phyloP scores from a whole-genome alignment of 768 basidiomycete species.

The Boletales sp. region DNA sequence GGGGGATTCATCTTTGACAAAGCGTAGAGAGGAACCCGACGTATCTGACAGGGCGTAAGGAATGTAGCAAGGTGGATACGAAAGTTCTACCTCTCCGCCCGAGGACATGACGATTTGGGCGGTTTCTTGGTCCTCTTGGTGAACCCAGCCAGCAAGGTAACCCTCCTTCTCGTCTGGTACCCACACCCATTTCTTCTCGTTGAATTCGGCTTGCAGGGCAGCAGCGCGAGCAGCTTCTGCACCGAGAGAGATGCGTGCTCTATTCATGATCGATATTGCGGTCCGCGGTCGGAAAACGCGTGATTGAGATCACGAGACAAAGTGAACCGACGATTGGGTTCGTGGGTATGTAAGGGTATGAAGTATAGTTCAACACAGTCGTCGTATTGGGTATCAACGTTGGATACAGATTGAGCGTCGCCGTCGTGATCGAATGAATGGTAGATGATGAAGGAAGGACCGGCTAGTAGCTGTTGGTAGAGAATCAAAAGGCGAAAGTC shows the following conservation, averaged over 20 bases:
- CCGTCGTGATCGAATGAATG: background rate
- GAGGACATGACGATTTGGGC: constrained; percentile 84
- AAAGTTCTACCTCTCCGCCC: constrained; percentile 66
- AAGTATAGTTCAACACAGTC: background rate
- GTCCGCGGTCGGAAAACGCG: constrained; percentile 10
- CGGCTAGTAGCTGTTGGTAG: constrained; percentile 1
- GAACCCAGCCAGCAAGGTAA: constrained; percentile 92
- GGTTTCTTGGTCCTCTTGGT: constrained; percentile 77
- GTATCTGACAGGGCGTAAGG: constrained; percentile 40
- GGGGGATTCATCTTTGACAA: constrained; percentile 97
- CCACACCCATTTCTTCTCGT: constrained; percentile 99
- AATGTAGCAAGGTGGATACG: background rate
- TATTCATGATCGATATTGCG: constrained; percentile 39
- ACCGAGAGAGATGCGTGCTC: constrained; percentile 46
- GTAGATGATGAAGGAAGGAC: background rate
- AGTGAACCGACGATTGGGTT: background rate
- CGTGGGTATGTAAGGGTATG: background rate
- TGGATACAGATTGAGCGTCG: constrained; percentile 1
- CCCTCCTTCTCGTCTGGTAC: constrained; percentile 90
- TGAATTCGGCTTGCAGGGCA: constrained; percentile 92
- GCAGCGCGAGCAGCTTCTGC: constrained; percentile 79
- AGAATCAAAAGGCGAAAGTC: background rate
- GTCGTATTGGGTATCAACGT: constrained; percentile 7
- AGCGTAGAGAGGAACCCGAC: constrained; percentile 70
- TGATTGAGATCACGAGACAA: constrained; percentile 1